Base-by-base conservation (phyloP, 306 rosid genomes). In the Vigna hirtella region DNA sequence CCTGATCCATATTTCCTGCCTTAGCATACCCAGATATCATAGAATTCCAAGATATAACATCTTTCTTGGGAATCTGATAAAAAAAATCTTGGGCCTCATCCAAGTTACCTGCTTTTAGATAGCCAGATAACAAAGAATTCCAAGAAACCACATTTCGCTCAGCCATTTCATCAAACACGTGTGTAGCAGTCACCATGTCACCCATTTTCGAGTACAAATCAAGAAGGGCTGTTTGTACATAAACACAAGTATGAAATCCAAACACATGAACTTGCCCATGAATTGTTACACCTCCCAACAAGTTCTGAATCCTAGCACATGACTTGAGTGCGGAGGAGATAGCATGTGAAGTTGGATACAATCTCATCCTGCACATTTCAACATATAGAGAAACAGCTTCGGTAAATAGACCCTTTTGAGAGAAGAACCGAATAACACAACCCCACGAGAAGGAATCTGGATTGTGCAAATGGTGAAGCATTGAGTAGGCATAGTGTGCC, bases 121-220 rank as follows among this genome's bases (percentile, higher is more conserved):
- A 84, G 20, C 94, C 94, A 83, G 82, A 72, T 30, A 93, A 83
- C 70, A 93, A 66, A 43, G 96, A 90, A 69, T 90, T 93, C 98
- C 97, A 93, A 26, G 96, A 93, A 75, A 90, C 92, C 28, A 90
- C 96, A 85, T 83, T 93, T 75, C 28, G 88, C 51, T 85, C 84
- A 4, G 67, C 15, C 90, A 90, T 93, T 58, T 83, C 89, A 81
- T 89, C 94, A 24, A 93, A 90, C 81, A 88, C 72, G 83, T 82
- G 82, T 22, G 72, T 82, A 48, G 96, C 89, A 70, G 55, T 82
- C 38, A 74, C 51, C 74, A 84, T 56, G 47, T 88, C 93, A 22
- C 88, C 91, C 78, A 84, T 10, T 88, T 88, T 93, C 0, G 84
- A 88, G 40, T 90, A 88, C 6, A 93, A 65, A 80, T 86, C 91